Conservation (phyloP, 1,284 basidiomycete genomes). For the Hypsizygus ulmarius region DNA sequence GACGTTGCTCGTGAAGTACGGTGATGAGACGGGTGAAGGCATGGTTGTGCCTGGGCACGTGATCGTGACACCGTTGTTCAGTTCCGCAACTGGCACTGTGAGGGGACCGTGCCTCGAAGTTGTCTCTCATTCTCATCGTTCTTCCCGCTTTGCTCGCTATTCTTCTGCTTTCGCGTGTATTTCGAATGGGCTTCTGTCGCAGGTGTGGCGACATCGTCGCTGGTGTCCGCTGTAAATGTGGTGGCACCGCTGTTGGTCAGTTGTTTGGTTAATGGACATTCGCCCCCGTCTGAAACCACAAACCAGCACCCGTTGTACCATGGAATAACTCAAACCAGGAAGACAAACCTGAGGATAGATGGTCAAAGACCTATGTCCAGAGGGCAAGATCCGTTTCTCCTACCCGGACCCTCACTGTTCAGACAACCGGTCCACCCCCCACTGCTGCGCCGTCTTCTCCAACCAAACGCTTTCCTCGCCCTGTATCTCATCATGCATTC, state of each 20-base stretch:
- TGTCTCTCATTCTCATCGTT: constrained; percentile 1
- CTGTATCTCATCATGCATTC: constrained; percentile 34
- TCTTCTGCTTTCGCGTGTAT: constrained; percentile 2
- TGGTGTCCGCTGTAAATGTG: constrained; percentile 70
- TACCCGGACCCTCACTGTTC: constrained; percentile 17
- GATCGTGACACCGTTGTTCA: constrained; percentile 10
- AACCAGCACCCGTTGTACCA: constrained; percentile 61
- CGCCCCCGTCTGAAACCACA: constrained; percentile 9
- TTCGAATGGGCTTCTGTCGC: constrained; percentile 72
- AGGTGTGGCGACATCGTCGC: constrained; percentile 77
- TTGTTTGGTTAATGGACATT: constrained; percentile 15
- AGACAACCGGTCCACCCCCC: constrained; percentile 21
- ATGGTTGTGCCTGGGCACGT: constrained; percentile 10
- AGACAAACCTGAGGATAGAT: constrained; percentile 53
- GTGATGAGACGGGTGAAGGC: constrained; percentile 2
- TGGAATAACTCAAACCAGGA: constrained; percentile 53
- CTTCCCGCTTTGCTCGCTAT: constrained; percentile 7
- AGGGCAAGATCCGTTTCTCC: constrained; percentile 42
- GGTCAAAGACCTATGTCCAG: constrained; percentile 74
- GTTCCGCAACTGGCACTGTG: background rate
- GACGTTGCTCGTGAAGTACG: constrained; percentile 11
- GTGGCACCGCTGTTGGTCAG: constrained; percentile 72
- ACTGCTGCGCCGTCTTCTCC: constrained; percentile 26
- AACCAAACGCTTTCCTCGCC: constrained; percentile 49
- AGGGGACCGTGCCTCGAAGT: background rate